phyloP scores from a whole-genome alignment of 768 basidiomycete genomes.

The Candolleomyces eurysporus region DNA sequence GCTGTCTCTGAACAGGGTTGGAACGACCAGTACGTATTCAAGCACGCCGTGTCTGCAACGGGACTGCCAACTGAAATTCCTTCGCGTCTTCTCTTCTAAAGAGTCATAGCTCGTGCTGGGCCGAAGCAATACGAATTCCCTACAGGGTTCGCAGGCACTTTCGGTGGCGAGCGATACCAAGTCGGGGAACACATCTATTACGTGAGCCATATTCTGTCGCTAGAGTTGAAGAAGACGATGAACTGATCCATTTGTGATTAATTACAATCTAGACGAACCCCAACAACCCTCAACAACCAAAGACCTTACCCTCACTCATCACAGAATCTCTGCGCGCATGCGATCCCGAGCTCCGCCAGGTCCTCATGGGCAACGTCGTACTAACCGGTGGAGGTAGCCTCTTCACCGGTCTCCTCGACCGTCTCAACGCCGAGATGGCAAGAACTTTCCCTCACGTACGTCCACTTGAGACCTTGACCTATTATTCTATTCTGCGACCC shows the following conservation, averaged over 20 bases:
- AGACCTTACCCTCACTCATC: slow-evolving; percentile 74
- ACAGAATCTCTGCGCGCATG: slow-evolving; percentile 76
- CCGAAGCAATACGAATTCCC: slow-evolving; percentile 90
- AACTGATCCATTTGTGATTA: too few species aligned
- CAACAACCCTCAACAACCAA: slow-evolving; percentile 68
- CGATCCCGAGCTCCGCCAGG: slow-evolving; percentile 89
- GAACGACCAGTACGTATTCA: slow-evolving; percentile 74
- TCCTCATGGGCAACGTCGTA: slow-evolving; percentile 90
- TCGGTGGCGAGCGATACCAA: slow-evolving; percentile 76
- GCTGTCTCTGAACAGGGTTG: slow-evolving; percentile 85
- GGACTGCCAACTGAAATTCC: background rate
- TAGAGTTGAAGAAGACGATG: too few species aligned
- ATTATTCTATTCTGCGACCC: background rate
- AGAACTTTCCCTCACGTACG: slow-evolving; percentile 79
- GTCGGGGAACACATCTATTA: slow-evolving; percentile 90
- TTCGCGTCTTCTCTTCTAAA: slow-evolving; percentile 21
- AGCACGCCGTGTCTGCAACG: background rate
- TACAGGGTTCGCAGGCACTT: slow-evolving; percentile 84
- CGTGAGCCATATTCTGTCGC: slow-evolving; percentile 25
- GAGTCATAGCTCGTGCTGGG: slow-evolving; percentile 55
- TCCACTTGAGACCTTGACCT: background rate
- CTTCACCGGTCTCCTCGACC: slow-evolving; percentile 82
- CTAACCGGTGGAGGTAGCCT: slow-evolving; percentile 93
- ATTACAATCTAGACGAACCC: slow-evolving; percentile 2
- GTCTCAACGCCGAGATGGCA: slow-evolving; percentile 73